Conservation (phyloP, 768 basidiomycete genomes). For the Macrocybe gigantea region DNA sequence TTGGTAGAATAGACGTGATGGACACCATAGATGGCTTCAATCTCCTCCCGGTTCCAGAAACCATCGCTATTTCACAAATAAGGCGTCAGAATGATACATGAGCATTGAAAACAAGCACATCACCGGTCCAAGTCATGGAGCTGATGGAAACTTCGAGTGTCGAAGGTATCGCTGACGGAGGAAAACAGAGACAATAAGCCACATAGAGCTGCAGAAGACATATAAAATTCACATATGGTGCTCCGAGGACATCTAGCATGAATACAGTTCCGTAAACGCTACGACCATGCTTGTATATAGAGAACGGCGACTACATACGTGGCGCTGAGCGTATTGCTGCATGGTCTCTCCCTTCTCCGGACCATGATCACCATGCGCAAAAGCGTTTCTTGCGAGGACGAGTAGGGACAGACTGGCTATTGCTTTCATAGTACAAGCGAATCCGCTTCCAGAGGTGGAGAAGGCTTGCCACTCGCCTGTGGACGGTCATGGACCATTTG, state of each 20-base stretch:
- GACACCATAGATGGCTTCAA: constrained; percentile 94
- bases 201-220: background rate
- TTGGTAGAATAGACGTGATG: constrained; percentile 87
- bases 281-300: constrained; percentile 2
- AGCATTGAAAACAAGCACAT: background rate
- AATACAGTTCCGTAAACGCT: constrained; percentile 10
- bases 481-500: no score
- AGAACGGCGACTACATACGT: constrained; percentile 54
- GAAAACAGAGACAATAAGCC: constrained; percentile 1
- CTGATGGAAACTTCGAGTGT: constrained; percentile 85
- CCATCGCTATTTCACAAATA: constrained; percentile 50
- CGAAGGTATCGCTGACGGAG: constrained; percentile 69
- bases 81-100: background rate
- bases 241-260: constrained; percentile 74
- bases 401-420: constrained; percentile 37
- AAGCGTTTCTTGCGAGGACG: constrained; percentile 21
- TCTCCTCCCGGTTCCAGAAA: constrained; percentile 77
- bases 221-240: constrained; percentile 66
- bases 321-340: constrained; percentile 81
- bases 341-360: constrained; percentile 55
- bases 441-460: no score
- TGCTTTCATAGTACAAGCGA: constrained; percentile 36
- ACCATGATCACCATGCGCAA: constrained; percentile 61
- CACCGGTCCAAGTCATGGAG: constrained; percentile 89
- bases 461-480: no score